Conservation (phyloP, 768 basidiomycete species). For the Mycena polygramma region DNA sequence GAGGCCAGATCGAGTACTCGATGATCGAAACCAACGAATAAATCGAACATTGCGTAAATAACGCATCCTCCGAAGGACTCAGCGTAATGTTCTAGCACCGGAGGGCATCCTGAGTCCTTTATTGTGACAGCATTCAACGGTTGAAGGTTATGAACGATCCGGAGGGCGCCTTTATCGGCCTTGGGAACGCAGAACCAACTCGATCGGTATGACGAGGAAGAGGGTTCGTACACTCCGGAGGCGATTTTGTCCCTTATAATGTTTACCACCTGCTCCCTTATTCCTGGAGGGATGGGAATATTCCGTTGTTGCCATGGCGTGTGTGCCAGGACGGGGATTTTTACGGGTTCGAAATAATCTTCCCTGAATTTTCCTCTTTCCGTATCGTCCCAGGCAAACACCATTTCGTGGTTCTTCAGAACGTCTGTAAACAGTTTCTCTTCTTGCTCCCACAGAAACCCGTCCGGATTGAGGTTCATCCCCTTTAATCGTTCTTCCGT, state of each 20-base stretch:
- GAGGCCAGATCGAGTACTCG: background rate
- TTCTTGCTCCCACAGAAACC: background rate
- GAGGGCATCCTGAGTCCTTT: slow-evolving; percentile 3
- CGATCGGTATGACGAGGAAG: background rate
- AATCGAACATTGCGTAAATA: slow-evolving; percentile 10
- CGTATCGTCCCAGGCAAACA: slow-evolving; percentile 36
- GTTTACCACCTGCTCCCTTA: slow-evolving; percentile 1
- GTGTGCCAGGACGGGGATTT: slow-evolving; percentile 41
- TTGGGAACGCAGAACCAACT: slow-evolving; percentile 15
- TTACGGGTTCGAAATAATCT: slow-evolving; percentile 38
- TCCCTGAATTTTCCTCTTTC: slow-evolving; percentile 35
- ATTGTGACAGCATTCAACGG: background rate
- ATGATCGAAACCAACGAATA: slow-evolving; percentile 17
- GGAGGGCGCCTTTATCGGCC: background rate
- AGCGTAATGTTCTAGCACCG: background rate
- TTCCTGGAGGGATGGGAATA: slow-evolving; percentile 34
- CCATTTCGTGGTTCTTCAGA: background rate
- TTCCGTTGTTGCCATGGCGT: slow-evolving; percentile 37
- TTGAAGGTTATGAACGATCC: background rate
- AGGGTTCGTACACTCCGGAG: slow-evolving; percentile 6
- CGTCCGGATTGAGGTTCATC: background rate
- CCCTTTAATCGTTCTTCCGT: background rate
- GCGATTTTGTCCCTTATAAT: background rate
- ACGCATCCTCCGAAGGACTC: background rate
- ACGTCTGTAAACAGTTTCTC: background rate